Evolutionary conservation across 169 alveolate genomes (phyloP).

Genomic region (Babesia ovata): DNA sequence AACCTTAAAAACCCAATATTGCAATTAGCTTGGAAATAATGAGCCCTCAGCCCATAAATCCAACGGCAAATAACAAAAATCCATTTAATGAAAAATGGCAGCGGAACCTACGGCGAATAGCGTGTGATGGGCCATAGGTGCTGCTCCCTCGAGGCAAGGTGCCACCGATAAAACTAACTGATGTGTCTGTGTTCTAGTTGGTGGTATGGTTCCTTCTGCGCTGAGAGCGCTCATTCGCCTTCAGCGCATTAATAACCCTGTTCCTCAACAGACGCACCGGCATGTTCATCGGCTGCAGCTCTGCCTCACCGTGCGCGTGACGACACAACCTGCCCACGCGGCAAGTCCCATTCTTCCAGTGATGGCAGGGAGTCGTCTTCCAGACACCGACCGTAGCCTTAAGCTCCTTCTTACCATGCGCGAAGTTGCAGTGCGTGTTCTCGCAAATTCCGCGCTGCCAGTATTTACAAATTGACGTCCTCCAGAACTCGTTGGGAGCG

Average conservation of each 20-base stretch:
- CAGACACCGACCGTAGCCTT: conserved; percentile 72
- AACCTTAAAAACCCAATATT: too few relatives aligned
- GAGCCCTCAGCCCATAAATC: too few relatives aligned
- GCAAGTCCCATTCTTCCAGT: conserved; percentile 74
- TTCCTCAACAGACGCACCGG: conserved; percentile 66
- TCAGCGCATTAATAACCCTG: conserved; percentile 56
- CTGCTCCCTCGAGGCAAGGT: too few relatives aligned
- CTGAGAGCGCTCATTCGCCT: conserved; percentile 18
- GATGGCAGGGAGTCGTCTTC: conserved; percentile 76
- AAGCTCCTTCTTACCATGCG: conserved; percentile 76
- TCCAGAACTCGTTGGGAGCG: conserved; percentile 14
- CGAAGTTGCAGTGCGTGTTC: conserved; percentile 72
- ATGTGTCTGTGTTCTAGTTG: not conserved
- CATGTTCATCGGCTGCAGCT: conserved; percentile 70
- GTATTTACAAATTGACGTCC: conserved; percentile 71
- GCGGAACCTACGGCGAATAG: too few relatives aligned
- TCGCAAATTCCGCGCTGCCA: conserved; percentile 75
- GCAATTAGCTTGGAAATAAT: too few relatives aligned
- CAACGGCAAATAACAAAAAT: too few relatives aligned
- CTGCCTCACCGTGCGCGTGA: conserved; percentile 81
- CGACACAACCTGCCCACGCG: conserved; percentile 72
- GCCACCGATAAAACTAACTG: too few relatives aligned
- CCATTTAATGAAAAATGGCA: too few relatives aligned
- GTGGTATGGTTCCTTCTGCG: conserved; percentile 20
- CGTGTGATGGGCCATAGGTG: too few relatives aligned